Percentiles rank a stretch among this genome's conserved stretches.
Conservation (phyloP, 306 rosid species). For the Morella rubra region DNA sequence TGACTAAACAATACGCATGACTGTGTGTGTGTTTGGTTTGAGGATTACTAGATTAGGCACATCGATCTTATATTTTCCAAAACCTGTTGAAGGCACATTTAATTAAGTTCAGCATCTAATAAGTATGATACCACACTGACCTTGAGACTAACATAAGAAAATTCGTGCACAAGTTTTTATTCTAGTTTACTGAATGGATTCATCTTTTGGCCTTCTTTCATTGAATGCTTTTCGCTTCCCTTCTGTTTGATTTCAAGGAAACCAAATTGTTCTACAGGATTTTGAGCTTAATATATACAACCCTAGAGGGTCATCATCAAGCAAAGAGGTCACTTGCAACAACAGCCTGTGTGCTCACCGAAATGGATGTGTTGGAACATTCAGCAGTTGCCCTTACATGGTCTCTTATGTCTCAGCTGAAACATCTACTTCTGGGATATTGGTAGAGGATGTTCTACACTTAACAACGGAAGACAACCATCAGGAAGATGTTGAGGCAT, state of each 20-base stretch:
- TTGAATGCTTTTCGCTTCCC: background rate
- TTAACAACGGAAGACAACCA: slow-evolving; percentile 56
- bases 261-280: slow-evolving; percentile 46
- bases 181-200: background rate
- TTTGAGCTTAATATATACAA: slow-evolving; percentile 72
- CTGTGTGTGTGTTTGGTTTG: background rate
- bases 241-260: background rate
- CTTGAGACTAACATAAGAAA: background rate
- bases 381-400: slow-evolving; percentile 75
- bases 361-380: slow-evolving; percentile 55
- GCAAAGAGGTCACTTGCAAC: slow-evolving; percentile 77
- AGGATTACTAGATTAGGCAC: background rate
- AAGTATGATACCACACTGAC: slow-evolving; percentile 5
- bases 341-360: slow-evolving; percentile 61
- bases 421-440: slow-evolving; percentile 80
- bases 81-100: background rate
- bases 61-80: background rate
- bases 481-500: slow-evolving; percentile 60
- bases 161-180: background rate
- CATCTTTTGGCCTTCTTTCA: background rate
- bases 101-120: background rate
- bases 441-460: slow-evolving; percentile 84
- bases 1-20: background rate
- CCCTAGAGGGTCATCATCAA: slow-evolving; percentile 76
- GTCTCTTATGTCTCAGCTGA: slow-evolving; percentile 89